These are phyloP conservation scores for Euphrasia confusa DNA, from an alignment of 257 asterid species.

Conservation along the genomic window DNA sequence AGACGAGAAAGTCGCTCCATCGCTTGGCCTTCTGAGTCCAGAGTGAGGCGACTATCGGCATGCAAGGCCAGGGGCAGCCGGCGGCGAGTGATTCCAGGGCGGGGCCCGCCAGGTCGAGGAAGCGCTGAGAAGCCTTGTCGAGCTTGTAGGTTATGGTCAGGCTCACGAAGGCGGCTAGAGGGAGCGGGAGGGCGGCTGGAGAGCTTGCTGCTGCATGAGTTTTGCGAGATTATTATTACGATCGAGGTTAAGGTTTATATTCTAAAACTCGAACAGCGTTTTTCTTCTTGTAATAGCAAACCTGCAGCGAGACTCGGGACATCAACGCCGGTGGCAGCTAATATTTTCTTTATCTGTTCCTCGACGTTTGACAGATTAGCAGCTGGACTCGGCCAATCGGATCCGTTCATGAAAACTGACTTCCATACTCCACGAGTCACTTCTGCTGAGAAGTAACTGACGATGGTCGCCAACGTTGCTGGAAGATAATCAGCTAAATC, in stretches of 20 bases:
- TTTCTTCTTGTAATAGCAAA: slow-evolving; percentile 21
- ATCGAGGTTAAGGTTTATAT: not conserved
- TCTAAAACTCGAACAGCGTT: not conserved
- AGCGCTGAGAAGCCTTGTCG: slow-evolving; percentile 86
- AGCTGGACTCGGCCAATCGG: slow-evolving; percentile 99
- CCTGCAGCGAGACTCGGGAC: slow-evolving; percentile 95
- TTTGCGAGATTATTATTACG: slow-evolving; percentile 22
- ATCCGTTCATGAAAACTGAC: slow-evolving; percentile 90
- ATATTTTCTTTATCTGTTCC: slow-evolving; percentile 86
- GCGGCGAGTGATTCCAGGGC: slow-evolving; percentile 96
- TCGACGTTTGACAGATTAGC: slow-evolving; percentile 86
- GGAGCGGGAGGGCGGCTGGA: slow-evolving; percentile 89
- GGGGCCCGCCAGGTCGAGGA: slow-evolving; percentile 93
- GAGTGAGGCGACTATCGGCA: slow-evolving; percentile 92
- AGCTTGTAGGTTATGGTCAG: slow-evolving; percentile 96
- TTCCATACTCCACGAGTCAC: slow-evolving; percentile 99
- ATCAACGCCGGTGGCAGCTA: slow-evolving; percentile 95
- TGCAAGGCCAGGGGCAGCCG: slow-evolving; percentile 99
- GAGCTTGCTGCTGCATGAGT: slow-evolving; percentile 62
- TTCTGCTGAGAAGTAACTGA: slow-evolving; percentile 96
- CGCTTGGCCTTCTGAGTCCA: slow-evolving; percentile 96
- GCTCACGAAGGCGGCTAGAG: slow-evolving; percentile 96
- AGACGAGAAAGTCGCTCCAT: slow-evolving; percentile 90
- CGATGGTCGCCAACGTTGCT: slow-evolving; percentile 92
- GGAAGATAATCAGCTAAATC: slow-evolving; percentile 98